phyloP scores from a whole-genome alignment of 352 stramenopile species.

The Pythium brassicae region DNA sequence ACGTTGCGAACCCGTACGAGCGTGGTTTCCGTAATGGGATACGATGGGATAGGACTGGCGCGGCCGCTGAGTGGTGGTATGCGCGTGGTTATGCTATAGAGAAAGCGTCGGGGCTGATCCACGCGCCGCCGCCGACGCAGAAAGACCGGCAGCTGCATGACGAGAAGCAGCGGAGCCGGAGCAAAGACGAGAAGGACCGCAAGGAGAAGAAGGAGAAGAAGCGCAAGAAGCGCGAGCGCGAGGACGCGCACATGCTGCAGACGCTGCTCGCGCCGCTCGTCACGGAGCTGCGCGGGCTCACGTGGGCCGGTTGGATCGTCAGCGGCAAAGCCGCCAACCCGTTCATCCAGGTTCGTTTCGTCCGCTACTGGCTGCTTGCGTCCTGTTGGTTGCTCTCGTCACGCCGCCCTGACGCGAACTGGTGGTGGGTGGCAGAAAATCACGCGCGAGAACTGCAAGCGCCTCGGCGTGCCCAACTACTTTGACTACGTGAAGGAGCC shows the following conservation, averaged over 20 bases:
- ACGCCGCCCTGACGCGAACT: too few relatives aligned
- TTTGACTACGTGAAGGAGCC: constrained; percentile 81
- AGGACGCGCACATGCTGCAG: constrained; percentile 64
- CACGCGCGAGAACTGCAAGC: constrained; percentile 82
- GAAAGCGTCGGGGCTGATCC: constrained; percentile 56
- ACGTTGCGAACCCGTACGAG: constrained; percentile 31
- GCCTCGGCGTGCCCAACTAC: constrained; percentile 77
- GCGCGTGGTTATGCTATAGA: constrained; percentile 2
- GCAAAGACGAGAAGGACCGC: constrained; percentile 69
- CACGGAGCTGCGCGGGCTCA: constrained; percentile 57
- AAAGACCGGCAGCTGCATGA: constrained; percentile 30
- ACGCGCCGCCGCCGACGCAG: constrained; percentile 44
- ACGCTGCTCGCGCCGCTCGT: constrained; percentile 71
- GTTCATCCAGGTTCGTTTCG: constrained; percentile 74
- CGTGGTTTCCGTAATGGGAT: not conserved
- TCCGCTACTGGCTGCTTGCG: too few relatives aligned
- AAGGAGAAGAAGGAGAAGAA: constrained; percentile 86
- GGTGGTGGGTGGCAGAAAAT: too few relatives aligned
- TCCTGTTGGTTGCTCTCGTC: not conserved
- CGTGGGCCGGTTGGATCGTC: constrained; percentile 71
- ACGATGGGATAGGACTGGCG: too few relatives aligned
- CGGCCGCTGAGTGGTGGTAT: not conserved
- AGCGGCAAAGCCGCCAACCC: constrained; percentile 68
- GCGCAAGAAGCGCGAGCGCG: constrained; percentile 73
- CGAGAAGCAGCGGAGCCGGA: constrained; percentile 45